Percentiles rank a stretch among this genome's conserved stretches.
These are phyloP conservation scores for Prunus davidiana DNA, from an alignment of 306 rosid genomes.

Conservation along the genomic window DNA sequence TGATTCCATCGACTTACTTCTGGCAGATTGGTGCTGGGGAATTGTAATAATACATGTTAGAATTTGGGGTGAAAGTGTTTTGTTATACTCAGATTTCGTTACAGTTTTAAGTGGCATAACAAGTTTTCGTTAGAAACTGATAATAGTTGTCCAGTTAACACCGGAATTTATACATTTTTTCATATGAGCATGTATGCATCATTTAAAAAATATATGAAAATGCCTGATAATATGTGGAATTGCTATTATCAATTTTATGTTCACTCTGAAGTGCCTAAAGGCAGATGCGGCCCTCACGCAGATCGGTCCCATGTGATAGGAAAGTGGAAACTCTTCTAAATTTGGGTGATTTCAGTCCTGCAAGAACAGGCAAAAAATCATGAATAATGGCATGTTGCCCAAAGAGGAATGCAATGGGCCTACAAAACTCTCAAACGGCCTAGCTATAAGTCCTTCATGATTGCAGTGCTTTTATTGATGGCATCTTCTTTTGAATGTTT, in stretches of 20 bases:
- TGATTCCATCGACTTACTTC: background rate
- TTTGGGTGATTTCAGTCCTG: background rate
- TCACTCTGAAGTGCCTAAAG: background rate
- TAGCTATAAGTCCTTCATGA: background rate
- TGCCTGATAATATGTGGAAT: background rate
- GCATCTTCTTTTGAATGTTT: background rate
- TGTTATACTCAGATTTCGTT: background rate
- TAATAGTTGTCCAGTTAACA: too few species aligned
- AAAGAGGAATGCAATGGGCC: background rate
- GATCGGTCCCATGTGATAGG: background rate
- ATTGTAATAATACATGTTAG: conserved; percentile 12
- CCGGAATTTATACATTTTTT: background rate
- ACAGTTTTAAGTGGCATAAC: background rate
- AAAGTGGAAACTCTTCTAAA: background rate
- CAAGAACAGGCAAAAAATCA: background rate
- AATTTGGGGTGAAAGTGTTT: background rate
- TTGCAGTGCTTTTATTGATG: background rate
- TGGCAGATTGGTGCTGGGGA: background rate
- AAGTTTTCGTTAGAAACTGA: background rate
- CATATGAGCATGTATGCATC: too few species aligned
- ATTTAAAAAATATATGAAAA: background rate
- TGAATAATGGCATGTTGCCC: background rate
- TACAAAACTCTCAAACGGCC: background rate
- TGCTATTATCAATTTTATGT: background rate
- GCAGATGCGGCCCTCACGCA: background rate